Evolutionary conservation across 768 basidiomycete species (phyloP).

Genomic region (Amanita phalloides): DNA sequence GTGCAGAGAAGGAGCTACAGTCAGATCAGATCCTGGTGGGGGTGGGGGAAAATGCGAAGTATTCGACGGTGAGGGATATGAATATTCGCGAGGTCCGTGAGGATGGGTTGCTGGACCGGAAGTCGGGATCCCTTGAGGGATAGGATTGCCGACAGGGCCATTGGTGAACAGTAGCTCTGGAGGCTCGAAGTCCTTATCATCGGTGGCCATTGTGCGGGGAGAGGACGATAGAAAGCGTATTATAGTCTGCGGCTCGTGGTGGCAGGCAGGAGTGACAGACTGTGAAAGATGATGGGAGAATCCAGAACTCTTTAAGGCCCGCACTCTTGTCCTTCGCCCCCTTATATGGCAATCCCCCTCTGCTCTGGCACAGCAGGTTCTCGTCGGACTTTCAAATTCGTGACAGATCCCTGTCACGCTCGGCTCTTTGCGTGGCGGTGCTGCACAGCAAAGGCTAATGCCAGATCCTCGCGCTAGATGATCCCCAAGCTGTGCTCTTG

Average conservation of each 20-base stretch:
- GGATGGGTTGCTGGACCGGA: constrained; percentile 32
- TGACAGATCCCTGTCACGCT: constrained; percentile 5
- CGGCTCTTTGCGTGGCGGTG: constrained; percentile 23
- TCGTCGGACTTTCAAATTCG: constrained; percentile 1
- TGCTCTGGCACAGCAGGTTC: constrained; percentile 3
- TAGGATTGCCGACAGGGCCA: constrained; percentile 23
- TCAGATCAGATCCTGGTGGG: constrained; percentile 12
- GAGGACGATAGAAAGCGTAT: constrained; percentile 10
- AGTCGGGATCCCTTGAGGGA: constrained; percentile 31
- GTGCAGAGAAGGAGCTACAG: constrained; percentile 15
- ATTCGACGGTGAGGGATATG: constrained; percentile 29
- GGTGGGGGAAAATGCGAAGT: constrained; percentile 25
- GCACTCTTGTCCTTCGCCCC: constrained; percentile 1
- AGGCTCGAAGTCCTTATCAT: constrained; percentile 9
- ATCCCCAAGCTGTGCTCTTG: constrained; percentile 21
- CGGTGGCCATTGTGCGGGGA: constrained; percentile 21
- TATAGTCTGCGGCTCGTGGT: constrained; percentile 17
- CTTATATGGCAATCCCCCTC: not conserved
- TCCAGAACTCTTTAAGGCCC: constrained; percentile 12
- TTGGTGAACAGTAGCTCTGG: constrained; percentile 26
- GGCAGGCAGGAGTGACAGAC: constrained; percentile 13
- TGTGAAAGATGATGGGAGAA: constrained; percentile 16
- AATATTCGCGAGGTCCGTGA: constrained; percentile 30
- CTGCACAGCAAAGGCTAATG: constrained; percentile 28
- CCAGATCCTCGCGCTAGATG: constrained; percentile 12